Evolutionary conservation across 305 asterid genomes (phyloP).

Genomic region (Solanum hybrid): DNA sequence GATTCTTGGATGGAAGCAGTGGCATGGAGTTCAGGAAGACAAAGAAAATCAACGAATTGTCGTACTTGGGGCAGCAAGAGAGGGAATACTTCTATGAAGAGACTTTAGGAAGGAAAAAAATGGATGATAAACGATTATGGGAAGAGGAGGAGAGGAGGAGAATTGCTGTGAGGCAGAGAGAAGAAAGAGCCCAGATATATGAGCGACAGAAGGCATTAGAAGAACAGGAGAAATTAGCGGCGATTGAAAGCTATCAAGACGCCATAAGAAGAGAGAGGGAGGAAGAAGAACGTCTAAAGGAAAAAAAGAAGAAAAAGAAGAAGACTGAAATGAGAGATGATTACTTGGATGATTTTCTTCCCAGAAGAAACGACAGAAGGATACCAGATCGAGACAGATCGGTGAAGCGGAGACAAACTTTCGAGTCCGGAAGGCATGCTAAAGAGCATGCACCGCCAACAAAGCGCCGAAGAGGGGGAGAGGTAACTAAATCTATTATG

Average conservation of each 20-base stretch:
- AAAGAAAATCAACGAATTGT: slow-evolving; percentile 64
- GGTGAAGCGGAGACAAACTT: slow-evolving; percentile 45
- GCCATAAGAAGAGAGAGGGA: slow-evolving; percentile 77
- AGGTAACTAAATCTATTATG: slow-evolving; percentile 39
- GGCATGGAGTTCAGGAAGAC: slow-evolving; percentile 70
- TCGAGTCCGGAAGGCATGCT: slow-evolving; percentile 41
- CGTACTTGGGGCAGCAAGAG: slow-evolving; percentile 42
- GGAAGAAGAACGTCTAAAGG: slow-evolving; percentile 74
- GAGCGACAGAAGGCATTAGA: slow-evolving; percentile 50
- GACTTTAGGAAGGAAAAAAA: slow-evolving; percentile 47
- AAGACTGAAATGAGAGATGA: slow-evolving; percentile 56
- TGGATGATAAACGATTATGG: slow-evolving; percentile 54
- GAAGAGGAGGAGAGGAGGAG: slow-evolving; percentile 49
- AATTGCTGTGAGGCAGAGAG: slow-evolving; percentile 39
- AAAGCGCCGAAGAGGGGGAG: slow-evolving; percentile 90
- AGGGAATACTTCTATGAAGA: slow-evolving; percentile 40
- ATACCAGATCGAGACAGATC: slow-evolving; percentile 55
- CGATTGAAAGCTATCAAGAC: slow-evolving; percentile 56
- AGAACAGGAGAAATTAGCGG: slow-evolving; percentile 55
- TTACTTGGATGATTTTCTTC: slow-evolving; percentile 58
- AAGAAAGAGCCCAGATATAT: slow-evolving; percentile 41
- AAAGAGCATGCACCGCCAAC: slow-evolving; percentile 51
- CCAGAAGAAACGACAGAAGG: slow-evolving; percentile 65
- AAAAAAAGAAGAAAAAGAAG: slow-evolving; percentile 66
- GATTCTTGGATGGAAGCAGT: slow-evolving; percentile 80